phyloP scores from a whole-genome alignment of 306 rosid species.

The Medicago arabica region DNA sequence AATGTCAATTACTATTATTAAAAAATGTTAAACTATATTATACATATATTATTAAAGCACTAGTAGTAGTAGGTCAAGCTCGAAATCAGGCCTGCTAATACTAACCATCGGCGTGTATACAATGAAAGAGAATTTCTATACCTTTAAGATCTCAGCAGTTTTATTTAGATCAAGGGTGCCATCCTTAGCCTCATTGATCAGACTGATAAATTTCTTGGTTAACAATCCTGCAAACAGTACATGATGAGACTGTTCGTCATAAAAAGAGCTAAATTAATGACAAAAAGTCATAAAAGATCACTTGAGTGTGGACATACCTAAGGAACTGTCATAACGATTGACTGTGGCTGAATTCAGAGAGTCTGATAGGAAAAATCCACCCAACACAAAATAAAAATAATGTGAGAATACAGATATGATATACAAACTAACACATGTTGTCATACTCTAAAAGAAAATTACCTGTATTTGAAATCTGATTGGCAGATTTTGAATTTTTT shows the following conservation, averaged over 20 bases:
- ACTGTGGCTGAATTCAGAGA: constrained; percentile 45
- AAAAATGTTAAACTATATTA: constrained; percentile 7
- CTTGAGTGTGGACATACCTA: constrained; percentile 59
- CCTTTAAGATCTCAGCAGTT: constrained; percentile 72
- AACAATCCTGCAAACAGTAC: constrained; percentile 70
- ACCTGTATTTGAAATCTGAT: constrained; percentile 47
- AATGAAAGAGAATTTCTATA: constrained; percentile 41
- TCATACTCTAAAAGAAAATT: constrained; percentile 30
- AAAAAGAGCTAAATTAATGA: constrained; percentile 29
- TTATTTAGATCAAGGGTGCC: constrained; percentile 77
- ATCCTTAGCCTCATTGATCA: constrained; percentile 72
- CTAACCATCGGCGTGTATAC: constrained; percentile 1
- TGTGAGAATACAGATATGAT: constrained; percentile 13
- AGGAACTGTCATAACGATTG: constrained; percentile 79
- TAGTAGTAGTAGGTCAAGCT: not conserved
- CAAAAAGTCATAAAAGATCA: not conserved
- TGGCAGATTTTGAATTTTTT: constrained; percentile 54
- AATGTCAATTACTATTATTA: constrained; percentile 25
- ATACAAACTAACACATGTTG: not conserved
- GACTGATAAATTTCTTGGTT: constrained; percentile 72
- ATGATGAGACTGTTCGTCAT: constrained; percentile 20
- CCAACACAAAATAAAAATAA: constrained; percentile 12
- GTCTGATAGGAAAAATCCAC: constrained; percentile 43
- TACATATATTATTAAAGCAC: constrained; percentile 14
- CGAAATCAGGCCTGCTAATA: constrained; percentile 5